Conservation (phyloP, 257 asterid genomes). For the Ehretia macrophylla region DNA sequence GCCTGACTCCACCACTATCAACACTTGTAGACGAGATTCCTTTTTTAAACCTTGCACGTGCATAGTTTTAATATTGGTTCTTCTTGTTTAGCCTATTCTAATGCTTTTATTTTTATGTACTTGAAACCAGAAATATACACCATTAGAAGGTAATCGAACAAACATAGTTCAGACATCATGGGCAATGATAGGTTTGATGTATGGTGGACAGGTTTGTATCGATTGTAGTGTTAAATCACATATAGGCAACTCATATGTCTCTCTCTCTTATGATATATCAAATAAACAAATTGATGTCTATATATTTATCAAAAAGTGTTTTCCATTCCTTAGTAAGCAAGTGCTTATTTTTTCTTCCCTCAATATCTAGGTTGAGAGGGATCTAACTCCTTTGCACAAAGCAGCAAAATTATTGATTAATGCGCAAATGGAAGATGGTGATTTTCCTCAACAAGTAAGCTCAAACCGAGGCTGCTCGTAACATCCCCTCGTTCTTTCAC, state of each 20-base stretch:
- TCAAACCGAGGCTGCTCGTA: not conserved
- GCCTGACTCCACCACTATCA: too few relatives aligned
- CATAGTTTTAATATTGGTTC: too few relatives aligned
- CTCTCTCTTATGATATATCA: too few relatives aligned
- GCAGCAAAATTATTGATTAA: constrained; percentile 64
- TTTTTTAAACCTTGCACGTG: too few relatives aligned
- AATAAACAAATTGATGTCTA: too few relatives aligned
- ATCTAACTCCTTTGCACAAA: constrained; percentile 48
- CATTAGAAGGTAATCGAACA: constrained; percentile 67
- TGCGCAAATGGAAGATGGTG: constrained; percentile 66
- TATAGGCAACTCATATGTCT: too few relatives aligned
- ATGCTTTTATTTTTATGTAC: not conserved
- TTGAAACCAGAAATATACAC: constrained; percentile 56
- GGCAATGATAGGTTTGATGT: constrained; percentile 89
- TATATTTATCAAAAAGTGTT: too few relatives aligned
- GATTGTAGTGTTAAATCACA: not conserved
- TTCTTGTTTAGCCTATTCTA: not conserved
- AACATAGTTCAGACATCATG: constrained; percentile 79
- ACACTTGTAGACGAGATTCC: too few relatives aligned
- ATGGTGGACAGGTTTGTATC: constrained; percentile 58
- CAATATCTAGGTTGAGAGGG: constrained; percentile 51
- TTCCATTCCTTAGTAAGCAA: not conserved
- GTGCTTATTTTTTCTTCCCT: not conserved
- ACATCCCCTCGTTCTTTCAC: too few relatives aligned
- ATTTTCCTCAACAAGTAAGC: constrained; percentile 62